Evolutionary conservation across 495 filamentous ascomycete species (phyloP).

Genomic region (Talaromyces wortmannii): DNA sequence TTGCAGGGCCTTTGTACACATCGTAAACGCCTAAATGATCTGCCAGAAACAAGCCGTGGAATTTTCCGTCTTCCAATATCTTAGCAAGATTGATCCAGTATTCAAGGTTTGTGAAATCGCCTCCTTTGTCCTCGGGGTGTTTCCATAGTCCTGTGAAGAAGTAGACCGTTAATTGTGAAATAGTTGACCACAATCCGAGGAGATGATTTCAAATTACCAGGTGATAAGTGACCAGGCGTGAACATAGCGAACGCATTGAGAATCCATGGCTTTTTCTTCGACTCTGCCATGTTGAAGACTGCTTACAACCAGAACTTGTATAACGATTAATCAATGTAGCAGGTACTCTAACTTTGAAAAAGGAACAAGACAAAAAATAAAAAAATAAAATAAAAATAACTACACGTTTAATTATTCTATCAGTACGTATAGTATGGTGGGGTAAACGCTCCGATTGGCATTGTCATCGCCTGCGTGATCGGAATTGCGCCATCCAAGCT

Average conservation of each 20-base stretch:
- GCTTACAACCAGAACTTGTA: too few species aligned
- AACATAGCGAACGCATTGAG: slow-evolving; percentile 18
- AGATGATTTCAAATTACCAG: neutral
- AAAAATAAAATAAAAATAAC: too few species aligned
- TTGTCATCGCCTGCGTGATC: neutral
- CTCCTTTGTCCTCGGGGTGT: slow-evolving; percentile 7
- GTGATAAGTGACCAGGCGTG: slow-evolving; percentile 13
- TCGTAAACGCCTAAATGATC: slow-evolving; percentile 43
- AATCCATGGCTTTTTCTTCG: slow-evolving; percentile 10
- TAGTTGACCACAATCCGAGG: too few species aligned
- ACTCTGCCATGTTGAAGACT: neutral
- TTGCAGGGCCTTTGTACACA: slow-evolving; percentile 37
- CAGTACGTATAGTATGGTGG: neutral
- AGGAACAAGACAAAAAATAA: too few species aligned
- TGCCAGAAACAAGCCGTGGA: slow-evolving; percentile 46
- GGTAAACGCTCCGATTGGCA: too few species aligned
- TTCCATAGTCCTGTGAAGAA: slow-evolving; percentile 8
- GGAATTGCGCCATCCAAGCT: slow-evolving; percentile 1
- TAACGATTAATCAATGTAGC: too few species aligned
- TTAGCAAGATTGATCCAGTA: slow-evolving; percentile 36
- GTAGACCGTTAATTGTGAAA: too few species aligned
- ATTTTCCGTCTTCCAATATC: slow-evolving; percentile 36
- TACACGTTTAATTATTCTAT: too few species aligned
- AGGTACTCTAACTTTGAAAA: too few species aligned
- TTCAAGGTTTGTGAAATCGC: slow-evolving; percentile 8